Evolutionary conservation across 805 yeast species (phyloP).

Genomic region (Yarrowia sp.): DNA sequence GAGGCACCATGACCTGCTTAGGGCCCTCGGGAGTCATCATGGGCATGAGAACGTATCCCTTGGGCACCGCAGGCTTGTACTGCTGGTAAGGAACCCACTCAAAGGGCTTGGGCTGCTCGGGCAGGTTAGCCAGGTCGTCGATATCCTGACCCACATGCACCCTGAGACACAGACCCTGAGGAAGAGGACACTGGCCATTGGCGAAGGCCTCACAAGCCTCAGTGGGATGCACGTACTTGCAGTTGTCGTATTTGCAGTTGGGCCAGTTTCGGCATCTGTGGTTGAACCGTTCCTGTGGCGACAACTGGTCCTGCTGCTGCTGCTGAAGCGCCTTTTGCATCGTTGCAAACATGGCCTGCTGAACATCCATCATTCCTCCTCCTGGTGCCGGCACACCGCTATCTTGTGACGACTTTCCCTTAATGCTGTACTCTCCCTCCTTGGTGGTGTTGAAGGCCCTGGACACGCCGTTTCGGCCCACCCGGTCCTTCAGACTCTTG

Average conservation of each 20-base stretch:
- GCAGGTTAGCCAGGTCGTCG: conserved; percentile 32
- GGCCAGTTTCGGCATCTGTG: conserved; percentile 51
- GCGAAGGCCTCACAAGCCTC: conserved; percentile 69
- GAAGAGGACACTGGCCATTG: not conserved
- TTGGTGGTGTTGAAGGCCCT: conserved; percentile 8
- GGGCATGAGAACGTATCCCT: conserved; percentile 27
- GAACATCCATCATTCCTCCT: not conserved
- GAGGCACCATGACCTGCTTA: conserved; percentile 55
- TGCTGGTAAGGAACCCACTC: conserved; percentile 14
- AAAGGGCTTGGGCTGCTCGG: conserved; percentile 36
- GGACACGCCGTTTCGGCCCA: conserved; percentile 25
- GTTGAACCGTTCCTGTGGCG: conserved; percentile 37
- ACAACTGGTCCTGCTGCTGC: not conserved
- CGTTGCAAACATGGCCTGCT: conserved; percentile 21
- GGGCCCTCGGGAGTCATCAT: conserved; percentile 33
- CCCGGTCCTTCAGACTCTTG: conserved; percentile 36
- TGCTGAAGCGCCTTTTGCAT: conserved; percentile 26
- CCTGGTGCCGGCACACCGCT: too few relatives aligned
- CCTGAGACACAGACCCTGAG: conserved; percentile 68
- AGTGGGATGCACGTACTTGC: conserved; percentile 82
- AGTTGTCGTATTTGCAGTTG: conserved; percentile 52
- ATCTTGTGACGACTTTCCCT: not conserved
- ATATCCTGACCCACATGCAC: conserved; percentile 84
- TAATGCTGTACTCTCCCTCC: conserved; percentile 2
- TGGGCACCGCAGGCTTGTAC: conserved; percentile 21